These are phyloP conservation scores for Coprinopsis marcescibilis DNA, from an alignment of 768 basidiomycete genomes.

Conservation along the genomic window DNA sequence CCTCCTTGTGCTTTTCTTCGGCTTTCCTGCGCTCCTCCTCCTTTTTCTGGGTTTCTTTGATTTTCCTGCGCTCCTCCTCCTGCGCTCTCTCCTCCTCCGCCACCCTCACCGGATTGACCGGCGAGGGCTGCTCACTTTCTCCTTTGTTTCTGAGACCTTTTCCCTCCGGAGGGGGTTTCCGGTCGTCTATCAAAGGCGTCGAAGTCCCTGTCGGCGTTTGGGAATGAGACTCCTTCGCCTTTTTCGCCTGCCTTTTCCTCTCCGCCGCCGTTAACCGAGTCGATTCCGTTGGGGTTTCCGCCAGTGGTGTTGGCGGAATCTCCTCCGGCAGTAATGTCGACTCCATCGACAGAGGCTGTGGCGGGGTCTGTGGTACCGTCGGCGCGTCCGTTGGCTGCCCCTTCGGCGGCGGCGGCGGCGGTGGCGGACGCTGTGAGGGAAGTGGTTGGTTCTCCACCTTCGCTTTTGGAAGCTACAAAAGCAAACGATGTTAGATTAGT, in stretches of 20 bases:
- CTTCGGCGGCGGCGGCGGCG: constrained; percentile 5
- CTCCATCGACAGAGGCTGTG: constrained; percentile 12
- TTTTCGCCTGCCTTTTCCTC: constrained; percentile 3
- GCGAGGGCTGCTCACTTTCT: neutral
- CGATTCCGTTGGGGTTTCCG: constrained; percentile 1
- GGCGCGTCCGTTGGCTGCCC: neutral
- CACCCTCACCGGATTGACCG: neutral
- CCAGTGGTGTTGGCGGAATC: constrained; percentile 8
- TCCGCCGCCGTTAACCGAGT: constrained; percentile 1
- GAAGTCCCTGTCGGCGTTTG: neutral
- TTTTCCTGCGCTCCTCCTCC: neutral
- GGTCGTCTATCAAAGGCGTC: neutral
- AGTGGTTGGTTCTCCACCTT: neutral
- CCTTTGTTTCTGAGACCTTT: neutral
- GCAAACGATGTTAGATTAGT: constrained; percentile 14
- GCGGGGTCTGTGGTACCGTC: constrained; percentile 6
- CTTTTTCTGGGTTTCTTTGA: constrained; percentile 1
- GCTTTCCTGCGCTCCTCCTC: constrained; percentile 8
- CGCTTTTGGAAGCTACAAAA: constrained; percentile 3
- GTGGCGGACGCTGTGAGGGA: constrained; percentile 5
- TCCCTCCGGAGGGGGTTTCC: neutral
- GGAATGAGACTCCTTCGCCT: neutral
- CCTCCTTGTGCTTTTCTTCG: constrained; percentile 6
- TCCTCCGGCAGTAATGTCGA: constrained; percentile 12
- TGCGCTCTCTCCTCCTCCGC: constrained; percentile 1